A percentile compares a stretch with the other conserved stretches of the same genome.
phyloP scores from a whole-genome alignment of 2,329 filamentous ascomycete species.

The Ophiosphaerella korrae region DNA sequence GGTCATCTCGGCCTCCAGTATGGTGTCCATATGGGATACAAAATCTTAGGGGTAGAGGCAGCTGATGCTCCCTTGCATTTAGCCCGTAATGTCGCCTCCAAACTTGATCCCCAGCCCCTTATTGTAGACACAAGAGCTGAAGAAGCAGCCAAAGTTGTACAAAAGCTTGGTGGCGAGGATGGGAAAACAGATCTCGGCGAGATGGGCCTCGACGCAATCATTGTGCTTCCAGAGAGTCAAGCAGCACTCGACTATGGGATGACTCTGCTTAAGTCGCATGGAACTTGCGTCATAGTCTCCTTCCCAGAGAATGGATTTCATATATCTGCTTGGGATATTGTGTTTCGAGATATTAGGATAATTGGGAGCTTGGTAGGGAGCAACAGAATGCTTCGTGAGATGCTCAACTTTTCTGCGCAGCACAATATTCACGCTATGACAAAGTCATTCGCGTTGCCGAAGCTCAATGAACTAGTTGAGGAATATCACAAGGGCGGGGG shows the following conservation, averaged over 20 bases:
- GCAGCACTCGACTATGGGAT: conserved; percentile 55
- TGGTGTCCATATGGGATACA: conserved; percentile 40
- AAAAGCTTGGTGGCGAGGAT: conserved; percentile 46
- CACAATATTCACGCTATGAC: conserved; percentile 43
- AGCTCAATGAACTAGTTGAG: conserved; percentile 50
- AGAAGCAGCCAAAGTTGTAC: conserved; percentile 36
- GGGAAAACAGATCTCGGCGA: conserved; percentile 42
- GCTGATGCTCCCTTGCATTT: conserved; percentile 45
- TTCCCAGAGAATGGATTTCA: conserved; percentile 54
- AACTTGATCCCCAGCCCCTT: conserved; percentile 34
- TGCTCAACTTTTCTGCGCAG: conserved; percentile 47
- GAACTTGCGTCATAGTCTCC: conserved; percentile 54
- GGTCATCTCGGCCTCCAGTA: conserved; percentile 41
- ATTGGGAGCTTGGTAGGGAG: conserved; percentile 51
- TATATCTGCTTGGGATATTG: conserved; percentile 50
- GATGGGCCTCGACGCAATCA: conserved; percentile 54
- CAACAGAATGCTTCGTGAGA: conserved; percentile 49
- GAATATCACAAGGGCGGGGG: conserved; percentile 53
- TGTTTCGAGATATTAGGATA: conserved; percentile 53
- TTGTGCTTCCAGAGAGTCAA: conserved; percentile 56
- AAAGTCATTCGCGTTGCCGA: conserved; percentile 43
- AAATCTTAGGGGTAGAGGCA: conserved; percentile 47
- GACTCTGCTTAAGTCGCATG: conserved; percentile 51
- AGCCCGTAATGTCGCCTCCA: conserved; percentile 29
- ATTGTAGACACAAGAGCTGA: conserved; percentile 50